Conservation (phyloP, 306 rosid genomes). For the Phaseolus lunatus region DNA sequence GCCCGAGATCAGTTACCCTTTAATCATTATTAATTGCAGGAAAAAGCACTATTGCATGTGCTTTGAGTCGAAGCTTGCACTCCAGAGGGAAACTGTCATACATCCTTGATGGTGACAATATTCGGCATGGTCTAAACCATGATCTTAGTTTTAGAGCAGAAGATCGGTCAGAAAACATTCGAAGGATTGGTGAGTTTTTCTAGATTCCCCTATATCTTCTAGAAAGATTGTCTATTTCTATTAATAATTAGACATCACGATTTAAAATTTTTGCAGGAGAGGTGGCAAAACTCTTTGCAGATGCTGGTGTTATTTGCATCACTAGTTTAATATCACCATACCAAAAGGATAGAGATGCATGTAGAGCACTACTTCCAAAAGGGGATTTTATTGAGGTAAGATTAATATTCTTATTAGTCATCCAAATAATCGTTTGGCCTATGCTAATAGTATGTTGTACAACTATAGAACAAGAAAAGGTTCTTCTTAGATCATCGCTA, state of each 20-base stretch:
- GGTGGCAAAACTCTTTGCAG: slow-evolving; percentile 97
- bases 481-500: slow-evolving; percentile 35
- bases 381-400: slow-evolving; percentile 93
- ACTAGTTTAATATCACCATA: slow-evolving; percentile 95
- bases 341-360: slow-evolving; percentile 84
- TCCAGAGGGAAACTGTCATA: slow-evolving; percentile 77
- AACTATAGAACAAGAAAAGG: slow-evolving; percentile 39
- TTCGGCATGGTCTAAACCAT: slow-evolving; percentile 90
- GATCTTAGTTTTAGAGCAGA: slow-evolving; percentile 90
- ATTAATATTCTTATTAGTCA: slow-evolving; percentile 21
- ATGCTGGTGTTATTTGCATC: slow-evolving; percentile 94
- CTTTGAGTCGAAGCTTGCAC: slow-evolving; percentile 83
- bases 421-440: slow-evolving; percentile 33
- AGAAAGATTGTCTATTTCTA: background rate
- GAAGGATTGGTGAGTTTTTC: slow-evolving; percentile 78
- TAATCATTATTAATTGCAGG: slow-evolving; percentile 59
- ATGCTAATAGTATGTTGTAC: slow-evolving; percentile 30
- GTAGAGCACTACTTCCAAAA: slow-evolving; percentile 81
- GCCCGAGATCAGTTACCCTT: slow-evolving; percentile 12
- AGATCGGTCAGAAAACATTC: slow-evolving; percentile 93
- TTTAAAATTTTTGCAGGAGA: slow-evolving; percentile 68
- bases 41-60: slow-evolving; percentile 95
- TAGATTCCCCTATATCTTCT: background rate
- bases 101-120: slow-evolving; percentile 95
- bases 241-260: slow-evolving; percentile 19